Evolutionary conservation across 2,329 filamentous ascomycete species (phyloP), one percentile per base, ranked within the genome.

Genomic region (Phoma sp.): DNA sequence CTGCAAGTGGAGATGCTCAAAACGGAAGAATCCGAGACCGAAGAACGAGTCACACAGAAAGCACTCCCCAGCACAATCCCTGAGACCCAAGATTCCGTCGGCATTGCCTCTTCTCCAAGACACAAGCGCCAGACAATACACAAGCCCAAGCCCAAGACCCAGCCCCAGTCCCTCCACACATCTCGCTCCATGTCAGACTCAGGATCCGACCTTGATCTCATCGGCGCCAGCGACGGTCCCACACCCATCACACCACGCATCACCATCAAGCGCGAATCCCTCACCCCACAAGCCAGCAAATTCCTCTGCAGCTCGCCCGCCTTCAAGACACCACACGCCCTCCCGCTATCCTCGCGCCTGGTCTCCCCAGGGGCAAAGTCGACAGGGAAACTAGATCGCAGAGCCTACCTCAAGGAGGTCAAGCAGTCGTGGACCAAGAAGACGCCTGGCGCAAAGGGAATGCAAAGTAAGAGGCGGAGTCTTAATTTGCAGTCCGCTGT

Each of bases 371-470:
- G 51, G 22, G 19, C 45, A 7, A 38, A 44, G 17, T 45, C 44
- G 8, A 49, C 55, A 1, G 40, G 33, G 7, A 50, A 33, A 17
- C 10, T 53, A 31, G 46, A 38, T n/a, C 19, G 40, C 9, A 61
- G 49, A 36, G 52, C 58, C 0, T 67, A 55, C 24, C 37, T 62
- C 1, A 68, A 65, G 22, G 59, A 62, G 31, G 50, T 70, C 2
- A 69, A 69, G 55, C 58, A 65, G 49, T 55, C 55, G 0, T 71
- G 69, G 70, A 48, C 68, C 1, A 62, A 54, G 35, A 62, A 41
- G 3, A 56, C 47, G n/a, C 44, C 53, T 8, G 51, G 21, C 3
- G 29, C 54, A 21, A 62, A 62, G 36, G 32, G 25, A 10, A 5
- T n/a, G 13, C 6, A 44, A 43, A 33, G 31, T 13, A 61, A 58